Evolutionary conservation across 139 green algal species (phyloP).

Genomic region (Chlorella sp.): DNA sequence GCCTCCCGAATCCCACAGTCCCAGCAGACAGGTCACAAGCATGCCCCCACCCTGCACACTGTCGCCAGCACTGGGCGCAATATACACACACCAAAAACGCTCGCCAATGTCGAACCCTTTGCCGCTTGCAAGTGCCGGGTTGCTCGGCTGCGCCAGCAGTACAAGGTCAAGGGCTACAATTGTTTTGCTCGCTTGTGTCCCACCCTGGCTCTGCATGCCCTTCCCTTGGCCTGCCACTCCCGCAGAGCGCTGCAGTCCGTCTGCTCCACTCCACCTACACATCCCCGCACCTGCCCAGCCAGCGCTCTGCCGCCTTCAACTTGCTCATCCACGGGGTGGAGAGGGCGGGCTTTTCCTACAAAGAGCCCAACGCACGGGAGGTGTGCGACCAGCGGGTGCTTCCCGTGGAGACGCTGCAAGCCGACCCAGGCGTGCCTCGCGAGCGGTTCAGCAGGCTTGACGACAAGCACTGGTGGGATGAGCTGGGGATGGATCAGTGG

Average conservation of each 20-base stretch:
- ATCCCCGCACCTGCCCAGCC: not conserved
- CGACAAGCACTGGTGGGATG: not conserved
- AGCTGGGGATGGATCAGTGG: not conserved
- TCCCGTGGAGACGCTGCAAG: not conserved
- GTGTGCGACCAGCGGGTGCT: not conserved
- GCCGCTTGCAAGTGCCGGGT: no score
- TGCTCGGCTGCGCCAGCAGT: no score
- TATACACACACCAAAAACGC: no score
- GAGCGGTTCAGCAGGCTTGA: not conserved
- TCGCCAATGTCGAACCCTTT: no score
- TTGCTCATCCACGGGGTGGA: not conserved
- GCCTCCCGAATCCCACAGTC: no score
- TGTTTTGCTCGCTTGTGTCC: no score
- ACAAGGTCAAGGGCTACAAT: no score
- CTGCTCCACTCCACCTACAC: not conserved
- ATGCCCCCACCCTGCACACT: not conserved
- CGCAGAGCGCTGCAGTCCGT: not conserved
- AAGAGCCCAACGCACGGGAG: no score
- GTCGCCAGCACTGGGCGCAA: no score
- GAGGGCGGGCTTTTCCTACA: no score
- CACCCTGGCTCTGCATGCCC: not conserved
- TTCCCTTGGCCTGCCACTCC: not conserved
- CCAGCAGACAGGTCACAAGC: no score
- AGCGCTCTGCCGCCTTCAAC: not conserved
- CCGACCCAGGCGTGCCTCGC: not conserved